Evolutionary conservation across 176 grass and related monocot species (phyloP), one percentile per base, ranked within the genome.

Genomic region (Zizania latifolia): DNA sequence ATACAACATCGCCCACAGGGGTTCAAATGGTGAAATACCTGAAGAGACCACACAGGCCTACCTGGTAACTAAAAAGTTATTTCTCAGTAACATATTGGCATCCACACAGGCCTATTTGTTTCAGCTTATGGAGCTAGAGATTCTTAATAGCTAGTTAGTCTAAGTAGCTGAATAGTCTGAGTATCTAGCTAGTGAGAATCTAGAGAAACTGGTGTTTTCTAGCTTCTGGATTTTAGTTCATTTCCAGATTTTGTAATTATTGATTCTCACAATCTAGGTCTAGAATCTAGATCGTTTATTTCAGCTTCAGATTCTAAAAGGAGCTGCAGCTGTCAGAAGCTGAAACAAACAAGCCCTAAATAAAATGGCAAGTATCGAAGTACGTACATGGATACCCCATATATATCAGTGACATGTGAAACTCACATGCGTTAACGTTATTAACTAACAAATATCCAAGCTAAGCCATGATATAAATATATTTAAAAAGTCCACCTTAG

Each of bases 1-100:
- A 23, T 88, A 78, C 72, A 88, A 92, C 64, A 78, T 92, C 51
- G 89, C 89, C 78, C 89, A 88, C 63, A 75, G 89, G 39, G 89
- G 85, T 11, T 87, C 85, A 21, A 78, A 78, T 79, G 89, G 89
- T 1, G 89, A 88, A 75, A 33, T 92, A 24, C 89, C 89, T 1
- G 89, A 92, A 65, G 89, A 92, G 51, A 92, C 89, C 6, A 21
- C 54, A 0, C 78, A 72, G 0, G 89, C 89, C 17, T 88, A 92
- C 74, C 60, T 82, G 78, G 89, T 92, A 85, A 68, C 27, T 14
- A 36, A 14, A 1, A 66, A 9, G 17, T 56, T 15, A 17, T 17
- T 51, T 37, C 71, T 62, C 38, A 23, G 0, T 24, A 35, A 10
- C n/a, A n/a, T n/a, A n/a, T 43, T 8, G 0, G 7, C n/a, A 22